Conservation (phyloP, 352 stramenopile genomes). For the Globisporangium abappressorium region DNA sequence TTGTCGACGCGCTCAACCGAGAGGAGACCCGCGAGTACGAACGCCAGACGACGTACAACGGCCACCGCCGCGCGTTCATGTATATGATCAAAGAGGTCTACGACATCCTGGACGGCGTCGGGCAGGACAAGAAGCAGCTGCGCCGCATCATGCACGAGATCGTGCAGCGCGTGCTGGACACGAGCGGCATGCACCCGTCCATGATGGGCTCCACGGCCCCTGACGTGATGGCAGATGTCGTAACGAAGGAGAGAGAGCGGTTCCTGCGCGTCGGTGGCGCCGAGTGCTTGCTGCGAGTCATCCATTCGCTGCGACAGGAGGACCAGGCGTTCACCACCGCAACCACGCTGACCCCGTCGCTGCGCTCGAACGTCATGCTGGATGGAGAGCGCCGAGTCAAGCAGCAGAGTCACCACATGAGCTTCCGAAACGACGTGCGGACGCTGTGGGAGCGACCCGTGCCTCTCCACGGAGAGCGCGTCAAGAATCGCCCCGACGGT, state of each 20-base stretch:
- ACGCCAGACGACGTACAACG: constrained; percentile 41
- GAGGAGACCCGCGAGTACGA: constrained; percentile 47
- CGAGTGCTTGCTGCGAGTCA: constrained; percentile 70
- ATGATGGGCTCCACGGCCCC: constrained; percentile 13
- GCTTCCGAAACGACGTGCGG: constrained; percentile 46
- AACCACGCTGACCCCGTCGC: constrained; percentile 1
- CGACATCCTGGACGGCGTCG: constrained; percentile 43
- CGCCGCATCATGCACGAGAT: constrained; percentile 67
- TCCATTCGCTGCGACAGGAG: constrained; percentile 62
- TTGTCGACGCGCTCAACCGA: constrained; percentile 44
- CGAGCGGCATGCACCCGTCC: constrained; percentile 44
- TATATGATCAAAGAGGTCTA: constrained; percentile 69
- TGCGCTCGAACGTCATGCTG: constrained; percentile 30
- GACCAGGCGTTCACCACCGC: constrained; percentile 26
- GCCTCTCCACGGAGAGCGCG: constrained; percentile 25
- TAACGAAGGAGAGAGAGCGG: constrained; percentile 50
- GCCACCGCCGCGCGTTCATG: constrained; percentile 43
- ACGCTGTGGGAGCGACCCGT: constrained; percentile 52
- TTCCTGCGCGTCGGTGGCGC: constrained; percentile 74
- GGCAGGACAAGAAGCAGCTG: constrained; percentile 53
- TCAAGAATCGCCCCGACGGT: constrained; percentile 46
- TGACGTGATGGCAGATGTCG: constrained; percentile 31
- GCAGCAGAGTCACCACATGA: constrained; percentile 27
- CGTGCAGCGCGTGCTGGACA: constrained; percentile 67
- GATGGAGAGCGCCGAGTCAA: constrained; percentile 24